A percentile compares a stretch with the other conserved stretches of the same genome.
Conservation (phyloP, 352 stramenopile genomes). For the Pythium chondricola region DNA sequence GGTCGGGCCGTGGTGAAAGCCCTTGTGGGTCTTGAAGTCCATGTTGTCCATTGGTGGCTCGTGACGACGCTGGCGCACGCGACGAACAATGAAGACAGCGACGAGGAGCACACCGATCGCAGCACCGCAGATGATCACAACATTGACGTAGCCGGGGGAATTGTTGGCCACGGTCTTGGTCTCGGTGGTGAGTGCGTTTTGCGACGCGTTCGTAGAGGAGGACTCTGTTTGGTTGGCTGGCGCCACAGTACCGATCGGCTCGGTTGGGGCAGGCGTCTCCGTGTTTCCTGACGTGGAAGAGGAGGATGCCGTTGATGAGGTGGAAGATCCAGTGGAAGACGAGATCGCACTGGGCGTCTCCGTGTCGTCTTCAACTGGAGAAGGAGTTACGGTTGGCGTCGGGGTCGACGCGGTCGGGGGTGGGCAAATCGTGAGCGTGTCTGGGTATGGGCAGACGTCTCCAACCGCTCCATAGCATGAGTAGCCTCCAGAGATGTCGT, state of each 20-base stretch:
- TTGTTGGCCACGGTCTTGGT: conserved; percentile 1
- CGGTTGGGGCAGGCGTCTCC: neutral
- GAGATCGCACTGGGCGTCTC: neutral
- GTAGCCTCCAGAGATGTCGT: conserved; percentile 50
- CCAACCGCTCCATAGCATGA: conserved; percentile 60
- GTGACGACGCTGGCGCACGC: conserved; percentile 25
- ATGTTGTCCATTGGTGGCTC: conserved; percentile 6
- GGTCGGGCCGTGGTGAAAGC: conserved; percentile 2
- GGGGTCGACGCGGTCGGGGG: neutral
- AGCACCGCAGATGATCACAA: conserved; percentile 37
- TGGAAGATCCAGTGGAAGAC: neutral
- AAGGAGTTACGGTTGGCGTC: neutral
- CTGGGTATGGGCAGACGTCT: conserved; percentile 31
- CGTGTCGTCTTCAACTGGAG: neutral
- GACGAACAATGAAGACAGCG: conserved; percentile 38
- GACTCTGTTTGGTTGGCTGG: conserved; percentile 10
- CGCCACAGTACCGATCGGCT: conserved; percentile 1
- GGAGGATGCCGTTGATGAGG: neutral
- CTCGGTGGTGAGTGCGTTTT: conserved; percentile 11
- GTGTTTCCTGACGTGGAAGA: neutral
- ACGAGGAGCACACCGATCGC: conserved; percentile 38
- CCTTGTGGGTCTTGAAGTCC: conserved; percentile 24
- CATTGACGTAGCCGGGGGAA: conserved; percentile 31
- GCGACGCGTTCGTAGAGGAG: neutral
- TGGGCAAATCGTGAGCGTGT: conserved; percentile 25